Evolutionary conservation across 2,329 filamentous ascomycete species (phyloP), one percentile per base, ranked within the genome.

Genomic region (Colletotrichum simmondsii): DNA sequence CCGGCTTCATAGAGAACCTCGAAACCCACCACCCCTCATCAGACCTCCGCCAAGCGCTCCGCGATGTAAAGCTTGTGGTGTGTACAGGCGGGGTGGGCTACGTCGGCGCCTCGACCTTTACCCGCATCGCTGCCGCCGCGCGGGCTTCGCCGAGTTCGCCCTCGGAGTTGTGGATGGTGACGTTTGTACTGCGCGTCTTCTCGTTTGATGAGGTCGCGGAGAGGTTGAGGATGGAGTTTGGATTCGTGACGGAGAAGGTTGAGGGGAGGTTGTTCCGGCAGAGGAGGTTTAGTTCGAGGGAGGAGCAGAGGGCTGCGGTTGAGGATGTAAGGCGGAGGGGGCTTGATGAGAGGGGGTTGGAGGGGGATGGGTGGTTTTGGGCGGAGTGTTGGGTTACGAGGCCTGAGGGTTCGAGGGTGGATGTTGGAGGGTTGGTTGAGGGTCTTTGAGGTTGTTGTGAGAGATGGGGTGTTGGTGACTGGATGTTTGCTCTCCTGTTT

Each of bases 21-120:
- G 68, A 71, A 37, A 26, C 5, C 12, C n/a, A 26, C 3, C 26
- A 71, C 2, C 56, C 68, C 5, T 71, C 68, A 2, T n/a, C 32
- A 0, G 22, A 26, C 5, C 22, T 71, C 0, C 10, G 56, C 11
- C 19, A 24, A 10, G 46, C 24, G 3, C 49, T 71, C 5, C 64
- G 3, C 1, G 56, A 62, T 11, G 28, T 61, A 0, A 57, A 57
- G n/a, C n/a, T 71, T 2, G 46, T 71, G 2, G 30, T 68, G 4
- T 71, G 68, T 37, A 71, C 64, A 2, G 68, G 68, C 12, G 68
- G 68, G 12, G 64, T 68, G 11, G 68, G 68, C 16, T 71, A 71
- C 14, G 64, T 71, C 7, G 56, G 54, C 26, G 1, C 46, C 2
- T 6, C 8, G 1, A 71, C 68, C 19, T 71, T 68, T 10, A n/a